Conservation (phyloP, 2,329 filamentous ascomycete species). For the Fusarium transvaalense region DNA sequence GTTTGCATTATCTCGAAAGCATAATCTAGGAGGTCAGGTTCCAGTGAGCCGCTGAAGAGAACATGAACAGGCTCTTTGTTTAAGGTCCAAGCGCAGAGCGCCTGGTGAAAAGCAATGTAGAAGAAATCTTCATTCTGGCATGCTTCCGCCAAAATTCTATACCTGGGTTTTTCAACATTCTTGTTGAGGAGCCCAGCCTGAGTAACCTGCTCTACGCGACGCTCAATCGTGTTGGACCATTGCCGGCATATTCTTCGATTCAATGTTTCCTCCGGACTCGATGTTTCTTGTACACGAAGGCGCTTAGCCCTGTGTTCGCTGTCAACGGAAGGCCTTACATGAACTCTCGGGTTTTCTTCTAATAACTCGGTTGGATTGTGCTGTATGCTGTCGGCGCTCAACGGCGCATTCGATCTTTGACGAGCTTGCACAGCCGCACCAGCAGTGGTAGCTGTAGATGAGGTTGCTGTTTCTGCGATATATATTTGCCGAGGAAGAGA, state of each 20-base stretch:
- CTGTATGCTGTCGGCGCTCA: neutral
- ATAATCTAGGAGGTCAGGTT: constrained; percentile 31
- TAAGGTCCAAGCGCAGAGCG: constrained; percentile 70
- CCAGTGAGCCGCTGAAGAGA: constrained; percentile 29
- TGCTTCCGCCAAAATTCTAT: constrained; percentile 68
- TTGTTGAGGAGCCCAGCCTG: constrained; percentile 39
- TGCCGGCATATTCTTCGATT: constrained; percentile 7
- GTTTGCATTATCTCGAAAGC: constrained; percentile 39
- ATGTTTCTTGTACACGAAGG: constrained; percentile 18
- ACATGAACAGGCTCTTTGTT: constrained; percentile 53
- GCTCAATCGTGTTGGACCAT: constrained; percentile 28
- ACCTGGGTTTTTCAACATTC: constrained; percentile 61
- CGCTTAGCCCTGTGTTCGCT: constrained; percentile 31
- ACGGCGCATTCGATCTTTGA: constrained; percentile 10
- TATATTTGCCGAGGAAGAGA: constrained; percentile 2
- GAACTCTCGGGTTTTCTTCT: constrained; percentile 1
- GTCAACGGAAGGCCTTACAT: neutral
- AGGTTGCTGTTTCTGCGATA: constrained; percentile 6
- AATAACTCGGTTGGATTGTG: neutral
- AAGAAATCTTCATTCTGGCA: constrained; percentile 68
- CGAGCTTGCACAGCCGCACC: neutral
- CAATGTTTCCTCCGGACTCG: neutral
- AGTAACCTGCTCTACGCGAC: constrained; percentile 42
- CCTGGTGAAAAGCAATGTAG: constrained; percentile 74
- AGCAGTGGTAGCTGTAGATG: neutral